Conservation (phyloP, 345 rosid species). For the Heritiera littoralis region DNA sequence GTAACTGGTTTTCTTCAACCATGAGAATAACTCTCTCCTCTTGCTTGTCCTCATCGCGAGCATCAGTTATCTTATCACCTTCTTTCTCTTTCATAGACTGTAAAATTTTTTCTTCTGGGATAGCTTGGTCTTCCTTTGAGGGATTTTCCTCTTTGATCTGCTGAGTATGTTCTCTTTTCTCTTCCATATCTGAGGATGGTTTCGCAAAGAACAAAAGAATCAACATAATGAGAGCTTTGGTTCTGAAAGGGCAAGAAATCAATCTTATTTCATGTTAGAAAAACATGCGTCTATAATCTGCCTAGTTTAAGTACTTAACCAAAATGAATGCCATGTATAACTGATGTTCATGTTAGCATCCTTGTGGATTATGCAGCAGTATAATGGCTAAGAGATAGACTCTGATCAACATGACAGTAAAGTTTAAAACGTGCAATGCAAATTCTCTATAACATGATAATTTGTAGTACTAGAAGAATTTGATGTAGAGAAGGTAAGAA, state of each 20-base stretch:
- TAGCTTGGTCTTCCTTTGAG: neutral
- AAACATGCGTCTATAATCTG: neutral
- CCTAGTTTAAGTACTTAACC: neutral
- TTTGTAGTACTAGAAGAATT: neutral
- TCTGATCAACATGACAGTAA: neutral
- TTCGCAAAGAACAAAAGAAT: neutral
- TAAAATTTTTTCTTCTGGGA: neutral
- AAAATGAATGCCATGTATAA: neutral
- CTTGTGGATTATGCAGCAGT: too few species aligned
- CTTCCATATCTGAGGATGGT: slow-evolving; percentile 1
- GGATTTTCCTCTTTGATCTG: neutral
- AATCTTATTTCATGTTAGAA: neutral
- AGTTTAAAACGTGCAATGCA: neutral
- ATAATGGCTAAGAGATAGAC: too few species aligned
- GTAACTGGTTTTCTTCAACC: slow-evolving; percentile 13
- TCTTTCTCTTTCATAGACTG: neutral
- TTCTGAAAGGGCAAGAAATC: neutral
- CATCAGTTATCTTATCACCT: neutral
- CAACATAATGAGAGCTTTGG: neutral
- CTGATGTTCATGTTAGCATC: too few species aligned
- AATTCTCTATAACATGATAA: too few species aligned
- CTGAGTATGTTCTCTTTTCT: neutral
- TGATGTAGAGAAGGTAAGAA: neutral
- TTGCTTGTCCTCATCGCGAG: neutral
- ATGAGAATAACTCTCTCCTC: neutral